These are phyloP conservation scores for Aspergillus fructus DNA, from an alignment of 2,329 filamentous ascomycete species.

Conservation along the genomic window DNA sequence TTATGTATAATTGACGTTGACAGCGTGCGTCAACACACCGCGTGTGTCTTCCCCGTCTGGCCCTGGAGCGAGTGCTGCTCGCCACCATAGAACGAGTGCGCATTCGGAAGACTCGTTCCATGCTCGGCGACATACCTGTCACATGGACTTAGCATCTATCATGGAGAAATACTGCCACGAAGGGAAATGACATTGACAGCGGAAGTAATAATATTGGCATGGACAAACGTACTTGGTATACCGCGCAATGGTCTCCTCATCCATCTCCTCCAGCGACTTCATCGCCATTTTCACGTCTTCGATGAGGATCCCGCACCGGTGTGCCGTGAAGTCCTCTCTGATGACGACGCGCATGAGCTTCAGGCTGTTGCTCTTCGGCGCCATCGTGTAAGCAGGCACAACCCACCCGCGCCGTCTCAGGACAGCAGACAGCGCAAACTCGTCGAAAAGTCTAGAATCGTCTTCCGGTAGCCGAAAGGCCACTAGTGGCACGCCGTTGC, in stretches of 20 bases:
- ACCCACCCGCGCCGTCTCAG: constrained; percentile 85
- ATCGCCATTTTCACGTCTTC: constrained; percentile 74
- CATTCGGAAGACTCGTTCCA: constrained; percentile 8
- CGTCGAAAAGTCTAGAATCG: constrained; percentile 61
- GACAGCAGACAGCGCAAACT: constrained; percentile 77
- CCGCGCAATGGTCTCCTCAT: constrained; percentile 65
- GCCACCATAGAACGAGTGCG: constrained; percentile 54
- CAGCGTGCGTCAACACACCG: constrained; percentile 63
- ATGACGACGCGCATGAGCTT: constrained; percentile 93
- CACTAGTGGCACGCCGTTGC: constrained; percentile 74
- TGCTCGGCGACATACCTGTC: not conserved
- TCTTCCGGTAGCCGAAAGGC: constrained; percentile 72
- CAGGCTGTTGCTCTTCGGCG: constrained; percentile 74
- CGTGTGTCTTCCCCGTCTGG: constrained; percentile 84
- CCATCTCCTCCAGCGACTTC: constrained; percentile 68
- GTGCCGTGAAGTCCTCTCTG: constrained; percentile 82
- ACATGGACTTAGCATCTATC: not conserved
- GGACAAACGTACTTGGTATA: constrained; percentile 57
- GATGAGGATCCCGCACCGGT: constrained; percentile 74
- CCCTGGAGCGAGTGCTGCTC: constrained; percentile 84
- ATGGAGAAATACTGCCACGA: not conserved
- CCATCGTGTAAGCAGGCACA: constrained; percentile 94
- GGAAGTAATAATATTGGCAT: too few species aligned
- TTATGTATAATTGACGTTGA: not conserved
- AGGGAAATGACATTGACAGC: too few species aligned